A percentile compares a stretch with the other conserved stretches of the same genome.
Conservation (phyloP, 345 rosid genomes). For the Clausena lansium region DNA sequence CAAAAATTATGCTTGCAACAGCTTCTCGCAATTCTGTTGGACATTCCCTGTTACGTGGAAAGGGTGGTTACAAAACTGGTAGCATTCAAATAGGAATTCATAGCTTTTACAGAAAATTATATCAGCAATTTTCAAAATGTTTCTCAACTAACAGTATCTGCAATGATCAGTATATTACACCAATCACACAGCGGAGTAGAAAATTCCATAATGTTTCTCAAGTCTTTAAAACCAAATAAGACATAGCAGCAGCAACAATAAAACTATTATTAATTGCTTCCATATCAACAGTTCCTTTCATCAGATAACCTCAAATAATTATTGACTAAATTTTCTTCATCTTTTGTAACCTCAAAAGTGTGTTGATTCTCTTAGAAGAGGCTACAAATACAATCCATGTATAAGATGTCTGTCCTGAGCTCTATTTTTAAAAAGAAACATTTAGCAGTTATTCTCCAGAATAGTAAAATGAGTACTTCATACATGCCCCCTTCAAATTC, state of each 20-base stretch:
- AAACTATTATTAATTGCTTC: not conserved
- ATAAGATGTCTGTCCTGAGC: not conserved
- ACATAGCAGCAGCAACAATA: not conserved
- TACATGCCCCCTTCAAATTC: not conserved
- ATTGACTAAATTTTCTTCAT: not conserved
- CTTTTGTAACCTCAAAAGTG: not conserved
- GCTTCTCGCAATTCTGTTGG: conserved; percentile 91
- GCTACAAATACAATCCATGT: not conserved
- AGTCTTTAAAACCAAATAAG: not conserved
- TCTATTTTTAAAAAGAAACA: not conserved
- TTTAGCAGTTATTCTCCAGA: not conserved
- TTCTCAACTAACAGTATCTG: not conserved
- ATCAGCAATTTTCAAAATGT: not conserved
- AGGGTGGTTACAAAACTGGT: not conserved
- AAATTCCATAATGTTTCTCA: not conserved
- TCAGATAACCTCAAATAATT: not conserved
- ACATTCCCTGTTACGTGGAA: conserved; percentile 61
- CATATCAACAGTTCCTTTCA: not conserved
- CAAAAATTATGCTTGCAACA: conserved; percentile 82
- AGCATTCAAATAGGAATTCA: not conserved
- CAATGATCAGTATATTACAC: not conserved
- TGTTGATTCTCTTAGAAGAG: not conserved
- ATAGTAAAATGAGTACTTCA: not conserved
- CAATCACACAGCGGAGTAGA: not conserved
- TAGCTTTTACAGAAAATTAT: not conserved